Evolutionary conservation across 371 early-diverging fungal species (phyloP), one percentile per base, ranked within the genome.

Genomic region (Lichtheimia ornata): DNA sequence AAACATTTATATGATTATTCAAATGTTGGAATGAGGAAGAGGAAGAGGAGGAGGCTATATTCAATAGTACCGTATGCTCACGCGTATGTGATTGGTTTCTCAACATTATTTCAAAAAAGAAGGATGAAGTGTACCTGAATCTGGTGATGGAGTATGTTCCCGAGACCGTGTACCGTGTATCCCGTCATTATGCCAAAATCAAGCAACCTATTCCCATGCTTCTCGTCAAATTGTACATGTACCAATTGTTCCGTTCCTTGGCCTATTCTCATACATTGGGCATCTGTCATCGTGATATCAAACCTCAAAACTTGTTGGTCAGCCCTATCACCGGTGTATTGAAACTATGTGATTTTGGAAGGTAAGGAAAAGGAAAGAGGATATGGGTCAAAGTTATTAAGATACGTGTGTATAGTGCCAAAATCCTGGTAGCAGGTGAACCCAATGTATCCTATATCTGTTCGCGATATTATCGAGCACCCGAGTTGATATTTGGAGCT

Each of bases 291-390:
- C 85, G 99, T 52, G 99, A 99, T 76, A 97, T 99, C 77, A 99
- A 99, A 79, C 99, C 99, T 49, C 99, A 98, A 71, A 99, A 99
- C 72, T 80, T 99, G 72, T 85, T 99, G 45, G 85, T 99, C 53
- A 90, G 97, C 75, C 92, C 94, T 43, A 62, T 76, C 24, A 87
- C 86, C 2, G 95, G 95, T 50, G 85, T 94, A 43, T 77, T 98
- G 60, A 99, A 99, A 76, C 83, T 99, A 40, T 97, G 98, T 76
- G 99, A 99, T 79, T 96, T 99, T 85, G 99, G 99, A 62, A 91
- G 81, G 82, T 82, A 74, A 74, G 61, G 35, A 9, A 28, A 28
- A 1, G 9, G 2, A 2, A 9, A 24, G 15, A 20, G 24, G 22
- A 43, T 3, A 1, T 20, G 12, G 22, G 22, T 22, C 22, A 22